Evolutionary conservation across 106 monocot genomes (phyloP), one percentile per base, ranked within the genome.

Genomic region (Dactylorhiza incarnata): DNA sequence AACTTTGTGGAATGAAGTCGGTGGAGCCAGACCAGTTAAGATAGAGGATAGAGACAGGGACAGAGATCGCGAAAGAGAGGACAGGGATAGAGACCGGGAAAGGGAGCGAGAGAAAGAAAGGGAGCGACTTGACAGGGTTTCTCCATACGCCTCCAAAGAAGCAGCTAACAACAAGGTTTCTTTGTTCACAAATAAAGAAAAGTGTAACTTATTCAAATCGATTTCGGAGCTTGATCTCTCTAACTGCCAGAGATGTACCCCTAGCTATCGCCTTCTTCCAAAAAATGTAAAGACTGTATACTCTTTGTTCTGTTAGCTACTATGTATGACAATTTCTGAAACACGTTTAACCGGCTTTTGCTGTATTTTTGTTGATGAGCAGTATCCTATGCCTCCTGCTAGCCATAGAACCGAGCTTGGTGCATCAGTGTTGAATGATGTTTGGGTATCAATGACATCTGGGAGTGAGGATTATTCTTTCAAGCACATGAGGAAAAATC

Each of bases 221-320:
- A 82, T 91, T 58, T 90, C 91, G 51, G 91, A 95, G 77, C 89
- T 95, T 78, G 91, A 95, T 81, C 89, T 87, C 15, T 86, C 85
- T 48, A 91, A 84, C 61, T 89, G 87, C 74, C 77, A 82, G 49
- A 86, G 84, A 12, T 91, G 91, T 65, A 89, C 91, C 20, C 85
- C 94, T 68, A 95, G 91, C 77, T 95, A 95, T 66, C 85, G 91
- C 25, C 89, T 87, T 58, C 74, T 95, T 20, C 91, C 94, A 50
- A 91, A 88, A 73, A 88, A 85, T 76, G 94, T 94, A 87, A 85
- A 52, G 65, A 74, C 11, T 24, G 55, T 63, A 46, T 23, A 44
- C 48, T 62, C 24, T 17, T 50, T 66, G 58, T 22, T 20, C 65
- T 49, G 6, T 49, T 52, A 43, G n/a, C 71, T 45, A n/a, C 24